A percentile compares a stretch with the other conserved stretches of the same genome.
Conservation (phyloP, 164 flowering plant genomes). For the Pachysandra terminalis region DNA sequence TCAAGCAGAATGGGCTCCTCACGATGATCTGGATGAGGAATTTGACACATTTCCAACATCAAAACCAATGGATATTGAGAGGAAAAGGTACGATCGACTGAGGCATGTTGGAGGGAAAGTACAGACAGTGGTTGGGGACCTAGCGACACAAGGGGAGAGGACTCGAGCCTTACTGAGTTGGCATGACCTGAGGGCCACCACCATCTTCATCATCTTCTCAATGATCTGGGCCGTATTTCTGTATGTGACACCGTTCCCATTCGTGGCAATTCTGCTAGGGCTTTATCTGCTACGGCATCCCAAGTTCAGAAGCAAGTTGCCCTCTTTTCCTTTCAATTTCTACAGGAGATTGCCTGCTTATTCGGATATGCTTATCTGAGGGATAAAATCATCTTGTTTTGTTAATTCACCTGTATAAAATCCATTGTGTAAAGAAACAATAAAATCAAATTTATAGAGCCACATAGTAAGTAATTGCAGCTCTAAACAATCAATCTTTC, state of each 20-base stretch:
- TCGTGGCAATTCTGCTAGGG: conserved; percentile 15
- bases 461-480: background rate
- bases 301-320: conserved; percentile 24
- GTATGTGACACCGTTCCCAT: conserved; percentile 24
- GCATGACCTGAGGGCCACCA: conserved; percentile 30
- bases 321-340: conserved; percentile 29
- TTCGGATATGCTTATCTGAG: conserved; percentile 12
- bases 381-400: too few relatives aligned
- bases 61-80: conserved; percentile 19
- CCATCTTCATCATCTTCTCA: conserved; percentile 19
- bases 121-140: conserved; percentile 28
- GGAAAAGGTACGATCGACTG: conserved; percentile 34
- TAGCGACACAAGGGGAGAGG: conserved; percentile 31
- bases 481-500: background rate
- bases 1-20: conserved; percentile 20
- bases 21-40: conserved; percentile 34
- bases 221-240: conserved; percentile 19
- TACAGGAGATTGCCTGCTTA: conserved; percentile 27
- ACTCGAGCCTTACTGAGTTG: conserved; percentile 26
- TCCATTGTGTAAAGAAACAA: too few relatives aligned
- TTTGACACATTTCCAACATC: conserved; percentile 32
- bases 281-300: conserved; percentile 25
- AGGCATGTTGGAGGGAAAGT: conserved; percentile 30
- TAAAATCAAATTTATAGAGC: too few relatives aligned
- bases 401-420: too few relatives aligned